Evolutionary conservation across 371 early-diverging fungal genomes (phyloP).

Genomic region (Apophysomyces ossiformis): DNA sequence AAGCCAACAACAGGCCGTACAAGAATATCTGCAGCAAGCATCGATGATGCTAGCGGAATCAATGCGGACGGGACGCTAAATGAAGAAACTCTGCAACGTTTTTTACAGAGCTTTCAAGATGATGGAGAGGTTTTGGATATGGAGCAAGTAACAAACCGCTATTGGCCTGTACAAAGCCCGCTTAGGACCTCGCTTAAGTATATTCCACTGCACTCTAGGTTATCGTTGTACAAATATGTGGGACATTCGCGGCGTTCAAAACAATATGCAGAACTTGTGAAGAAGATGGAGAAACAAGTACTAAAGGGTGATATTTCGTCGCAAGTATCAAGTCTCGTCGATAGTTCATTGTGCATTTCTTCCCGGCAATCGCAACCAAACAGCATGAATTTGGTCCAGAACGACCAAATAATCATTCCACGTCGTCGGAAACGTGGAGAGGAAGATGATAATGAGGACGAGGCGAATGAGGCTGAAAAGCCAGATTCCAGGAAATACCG

Average conservation of each 20-base stretch:
- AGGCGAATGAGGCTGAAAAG: no score
- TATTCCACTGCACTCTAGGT: constrained; percentile 24
- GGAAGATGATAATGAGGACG: no score
- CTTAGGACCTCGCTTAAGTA: constrained; percentile 18
- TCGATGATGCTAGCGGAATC: not conserved
- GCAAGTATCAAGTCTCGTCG: not conserved
- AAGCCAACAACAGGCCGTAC: constrained; percentile 6
- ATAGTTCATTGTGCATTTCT: not conserved
- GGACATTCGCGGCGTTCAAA: constrained; percentile 35
- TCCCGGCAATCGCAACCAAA: not conserved
- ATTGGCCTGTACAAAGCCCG: constrained; percentile 25
- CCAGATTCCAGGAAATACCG: not conserved
- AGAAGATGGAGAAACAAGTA: constrained; percentile 43
- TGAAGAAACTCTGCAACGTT: constrained; percentile 11
- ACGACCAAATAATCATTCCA: no score
- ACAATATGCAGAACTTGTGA: constrained; percentile 23
- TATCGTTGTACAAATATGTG: constrained; percentile 15
- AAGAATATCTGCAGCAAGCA: not conserved
- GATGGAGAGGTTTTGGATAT: constrained; percentile 14
- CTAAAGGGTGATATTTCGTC: constrained; percentile 21
- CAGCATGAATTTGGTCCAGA: no score
- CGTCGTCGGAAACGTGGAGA: no score
- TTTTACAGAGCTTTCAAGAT: constrained; percentile 14
- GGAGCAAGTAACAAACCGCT: constrained; percentile 16
- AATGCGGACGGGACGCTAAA: constrained; percentile 25